phyloP scores from a whole-genome alignment of 129 eudicot species.

The Cynara cardunculus region DNA sequence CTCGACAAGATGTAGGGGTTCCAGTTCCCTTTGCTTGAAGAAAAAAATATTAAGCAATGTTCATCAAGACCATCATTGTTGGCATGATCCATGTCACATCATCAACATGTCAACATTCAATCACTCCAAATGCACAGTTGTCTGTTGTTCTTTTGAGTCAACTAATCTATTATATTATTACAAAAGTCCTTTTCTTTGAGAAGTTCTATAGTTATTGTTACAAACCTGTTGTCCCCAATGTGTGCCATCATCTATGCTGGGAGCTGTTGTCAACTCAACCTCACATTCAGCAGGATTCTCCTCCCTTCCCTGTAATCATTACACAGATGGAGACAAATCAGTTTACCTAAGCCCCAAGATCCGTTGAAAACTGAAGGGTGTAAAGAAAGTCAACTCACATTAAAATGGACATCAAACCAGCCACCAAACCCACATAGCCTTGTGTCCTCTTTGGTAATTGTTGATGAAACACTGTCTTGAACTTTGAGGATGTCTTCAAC shows the following conservation, averaged over 20 bases:
- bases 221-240: constrained; percentile 99
- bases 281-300: constrained; percentile 75
- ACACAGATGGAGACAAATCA: background rate
- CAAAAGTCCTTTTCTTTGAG: background rate
- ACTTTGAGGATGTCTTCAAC: constrained; percentile 70
- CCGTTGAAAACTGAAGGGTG: background rate
- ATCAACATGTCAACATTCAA: no score
- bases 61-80: no score
- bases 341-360: background rate
- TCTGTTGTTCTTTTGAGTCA: background rate
- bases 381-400: constrained; percentile 48
- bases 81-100: no score
- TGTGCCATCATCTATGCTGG: constrained; percentile 54
- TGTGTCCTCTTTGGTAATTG: constrained; percentile 56
- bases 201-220: background rate
- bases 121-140: no score
- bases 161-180: background rate
- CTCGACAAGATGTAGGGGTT: no score
- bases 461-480: constrained; percentile 46
- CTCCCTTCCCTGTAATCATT: constrained; percentile 48
- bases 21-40: no score
- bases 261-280: constrained; percentile 89
- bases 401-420: constrained; percentile 99
- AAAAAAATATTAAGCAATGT: no score
- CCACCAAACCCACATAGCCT: constrained; percentile 84